These are phyloP conservation scores for Citrus sp. DNA, from an alignment of 345 rosid genomes.

Conservation along the genomic window DNA sequence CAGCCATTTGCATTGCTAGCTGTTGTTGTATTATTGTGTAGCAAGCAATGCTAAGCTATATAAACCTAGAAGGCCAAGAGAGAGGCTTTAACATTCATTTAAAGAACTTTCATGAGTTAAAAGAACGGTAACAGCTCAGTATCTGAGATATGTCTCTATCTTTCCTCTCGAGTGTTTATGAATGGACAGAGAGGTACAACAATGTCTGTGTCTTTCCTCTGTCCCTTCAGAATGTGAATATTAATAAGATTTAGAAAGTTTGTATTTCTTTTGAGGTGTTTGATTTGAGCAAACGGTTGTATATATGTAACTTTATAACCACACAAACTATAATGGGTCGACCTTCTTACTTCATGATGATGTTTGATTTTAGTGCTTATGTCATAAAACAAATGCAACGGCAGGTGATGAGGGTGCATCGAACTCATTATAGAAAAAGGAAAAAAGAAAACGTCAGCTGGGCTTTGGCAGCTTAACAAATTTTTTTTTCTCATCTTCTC, in stretches of 20 bases:
- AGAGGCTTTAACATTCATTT: slow-evolving; percentile 9
- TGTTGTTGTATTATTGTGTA: no score
- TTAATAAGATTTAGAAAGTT: background rate
- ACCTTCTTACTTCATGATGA: background rate
- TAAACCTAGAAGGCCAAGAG: background rate
- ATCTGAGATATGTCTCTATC: background rate
- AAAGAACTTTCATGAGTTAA: background rate
- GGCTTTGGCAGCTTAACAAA: fast-evolving
- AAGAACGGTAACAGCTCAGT: background rate
- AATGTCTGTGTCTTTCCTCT: slow-evolving; percentile 8
- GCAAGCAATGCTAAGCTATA: background rate
- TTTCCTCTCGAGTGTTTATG: background rate
- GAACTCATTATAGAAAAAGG: no score
- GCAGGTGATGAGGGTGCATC: no score
- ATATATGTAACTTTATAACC: background rate
- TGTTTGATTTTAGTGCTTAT: background rate
- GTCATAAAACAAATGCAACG: background rate
- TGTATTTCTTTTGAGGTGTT: background rate
- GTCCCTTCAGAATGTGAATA: slow-evolving; percentile 1
- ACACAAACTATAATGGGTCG: background rate
- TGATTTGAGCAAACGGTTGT: background rate
- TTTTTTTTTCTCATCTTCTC: no score
- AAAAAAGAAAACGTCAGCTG: no score
- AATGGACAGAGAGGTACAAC: background rate
- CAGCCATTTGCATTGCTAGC: slow-evolving; percentile 27